phyloP scores from a whole-genome alignment of 257 asterid species.

The Solanum pimpinellifolium region DNA sequence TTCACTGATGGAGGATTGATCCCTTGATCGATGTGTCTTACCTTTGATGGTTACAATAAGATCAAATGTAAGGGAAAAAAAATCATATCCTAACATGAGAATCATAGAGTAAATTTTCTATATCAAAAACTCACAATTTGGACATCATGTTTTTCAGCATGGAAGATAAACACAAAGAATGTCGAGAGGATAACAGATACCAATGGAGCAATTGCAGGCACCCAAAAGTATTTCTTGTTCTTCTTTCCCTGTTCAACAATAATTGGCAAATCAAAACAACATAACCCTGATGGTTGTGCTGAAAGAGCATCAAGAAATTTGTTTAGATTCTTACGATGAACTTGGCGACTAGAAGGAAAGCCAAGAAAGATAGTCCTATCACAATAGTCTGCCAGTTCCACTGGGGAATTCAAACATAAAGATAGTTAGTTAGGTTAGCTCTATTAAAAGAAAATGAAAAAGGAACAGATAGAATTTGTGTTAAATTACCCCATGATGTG shows the following conservation, averaged over 20 bases:
- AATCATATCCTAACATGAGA: not conserved
- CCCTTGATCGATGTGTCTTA: slow-evolving; percentile 36
- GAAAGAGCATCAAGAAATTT: not conserved
- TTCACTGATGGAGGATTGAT: slow-evolving; percentile 48
- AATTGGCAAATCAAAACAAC: not conserved
- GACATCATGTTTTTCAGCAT: slow-evolving; percentile 58
- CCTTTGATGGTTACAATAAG: slow-evolving; percentile 22
- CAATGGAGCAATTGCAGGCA: slow-evolving; percentile 75
- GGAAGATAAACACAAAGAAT: slow-evolving; percentile 47
- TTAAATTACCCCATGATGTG: slow-evolving; percentile 46
- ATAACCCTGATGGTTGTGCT: not conserved
- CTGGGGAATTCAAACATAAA: slow-evolving; percentile 14
- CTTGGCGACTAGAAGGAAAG: slow-evolving; percentile 42
- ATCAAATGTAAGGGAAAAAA: not conserved
- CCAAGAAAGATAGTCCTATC: slow-evolving; percentile 55
- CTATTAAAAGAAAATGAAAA: not conserved
- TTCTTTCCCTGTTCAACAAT: slow-evolving; percentile 38
- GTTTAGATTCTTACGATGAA: slow-evolving; percentile 39
- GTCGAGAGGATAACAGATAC: slow-evolving; percentile 58
- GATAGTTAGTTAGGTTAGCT: not conserved
- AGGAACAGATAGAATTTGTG: not conserved
- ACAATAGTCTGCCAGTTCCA: slow-evolving; percentile 75
- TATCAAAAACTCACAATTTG: slow-evolving; percentile 32
- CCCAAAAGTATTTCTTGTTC: slow-evolving; percentile 54
- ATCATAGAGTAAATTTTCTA: not conserved